Conservation (phyloP, 148 eudicot genomes). For the Beta vulgaris region DNA sequence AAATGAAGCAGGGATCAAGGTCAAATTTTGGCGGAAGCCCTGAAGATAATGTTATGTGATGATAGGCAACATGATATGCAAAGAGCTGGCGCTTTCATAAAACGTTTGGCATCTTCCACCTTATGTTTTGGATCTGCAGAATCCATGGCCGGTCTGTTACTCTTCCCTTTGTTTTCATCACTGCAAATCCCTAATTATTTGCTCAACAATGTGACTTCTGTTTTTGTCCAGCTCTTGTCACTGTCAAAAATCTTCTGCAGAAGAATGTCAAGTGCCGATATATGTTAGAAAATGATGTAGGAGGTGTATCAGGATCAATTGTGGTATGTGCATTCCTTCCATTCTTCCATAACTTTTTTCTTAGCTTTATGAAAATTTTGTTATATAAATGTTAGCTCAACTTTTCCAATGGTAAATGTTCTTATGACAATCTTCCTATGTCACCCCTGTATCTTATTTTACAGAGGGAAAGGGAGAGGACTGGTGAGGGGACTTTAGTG, state of each 20-base stretch:
- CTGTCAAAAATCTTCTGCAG: constrained; percentile 76
- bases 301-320: constrained; percentile 83
- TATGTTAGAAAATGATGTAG: constrained; percentile 89
- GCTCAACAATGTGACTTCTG: neutral
- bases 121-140: constrained; percentile 82
- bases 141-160: constrained; percentile 80
- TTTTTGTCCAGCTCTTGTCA: constrained; percentile 85
- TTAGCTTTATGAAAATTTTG: neutral
- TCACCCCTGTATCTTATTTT: no score
- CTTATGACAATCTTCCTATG: no score
- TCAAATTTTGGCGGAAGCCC: constrained; percentile 81
- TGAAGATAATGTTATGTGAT: constrained; percentile 94
- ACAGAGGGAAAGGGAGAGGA: neutral
- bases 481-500: no score
- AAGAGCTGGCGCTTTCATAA: constrained; percentile 93
- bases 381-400: neutral
- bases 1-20: constrained; percentile 74
- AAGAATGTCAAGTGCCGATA: constrained; percentile 86
- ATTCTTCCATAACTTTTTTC: neutral
- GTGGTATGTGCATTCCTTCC: constrained; percentile 46
- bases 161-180: neutral
- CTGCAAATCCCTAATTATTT: neutral
- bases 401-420: neutral
- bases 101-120: constrained; percentile 77
- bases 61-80: constrained; percentile 99